A percentile compares a stretch with the other conserved stretches of the same genome.
Evolutionary conservation across 805 yeast genomes (phyloP).

Genomic region (Kuraishia borneana): DNA sequence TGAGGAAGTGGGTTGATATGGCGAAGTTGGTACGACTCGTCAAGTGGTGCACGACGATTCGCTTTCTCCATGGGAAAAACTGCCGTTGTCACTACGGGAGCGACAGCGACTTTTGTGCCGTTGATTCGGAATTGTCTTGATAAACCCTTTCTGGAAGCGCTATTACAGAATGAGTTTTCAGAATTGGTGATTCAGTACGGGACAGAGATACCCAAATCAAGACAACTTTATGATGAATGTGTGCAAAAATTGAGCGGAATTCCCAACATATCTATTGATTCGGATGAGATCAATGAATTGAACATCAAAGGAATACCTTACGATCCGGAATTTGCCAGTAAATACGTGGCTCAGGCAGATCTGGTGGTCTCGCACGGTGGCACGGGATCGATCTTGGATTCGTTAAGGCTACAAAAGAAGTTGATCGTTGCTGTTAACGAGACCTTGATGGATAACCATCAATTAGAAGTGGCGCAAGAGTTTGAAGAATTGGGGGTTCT

Average conservation of each 20-base stretch:
- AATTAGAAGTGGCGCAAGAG: conserved; percentile 60
- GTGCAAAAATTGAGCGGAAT: background rate
- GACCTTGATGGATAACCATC: conserved; percentile 79
- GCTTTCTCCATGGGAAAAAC: conserved; percentile 2
- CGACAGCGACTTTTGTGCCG: conserved; percentile 69
- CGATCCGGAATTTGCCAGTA: conserved; percentile 25
- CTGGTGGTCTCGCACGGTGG: conserved; percentile 82
- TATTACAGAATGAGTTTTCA: conserved; percentile 26
- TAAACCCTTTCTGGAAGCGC: conserved; percentile 18
- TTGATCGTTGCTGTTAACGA: conserved; percentile 65
- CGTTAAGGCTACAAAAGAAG: conserved; percentile 42
- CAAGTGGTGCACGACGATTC: too few species aligned
- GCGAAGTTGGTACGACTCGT: background rate
- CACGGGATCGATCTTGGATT: conserved; percentile 85
- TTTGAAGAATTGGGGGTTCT: conserved; percentile 25
- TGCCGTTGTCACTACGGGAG: conserved; percentile 72
- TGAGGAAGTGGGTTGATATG: background rate
- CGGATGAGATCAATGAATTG: conserved; percentile 5
- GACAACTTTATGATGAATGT: conserved; percentile 1
- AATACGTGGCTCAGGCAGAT: conserved; percentile 33
- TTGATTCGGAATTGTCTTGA: conserved; percentile 37
- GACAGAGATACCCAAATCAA: conserved; percentile 3
- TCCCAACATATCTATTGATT: background rate
- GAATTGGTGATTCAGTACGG: conserved; percentile 54
- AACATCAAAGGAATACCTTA: conserved; percentile 35